Evolutionary conservation across 345 rosid species (phyloP), one percentile per base, ranked within the genome.

Genomic region (Boechera stricta): DNA sequence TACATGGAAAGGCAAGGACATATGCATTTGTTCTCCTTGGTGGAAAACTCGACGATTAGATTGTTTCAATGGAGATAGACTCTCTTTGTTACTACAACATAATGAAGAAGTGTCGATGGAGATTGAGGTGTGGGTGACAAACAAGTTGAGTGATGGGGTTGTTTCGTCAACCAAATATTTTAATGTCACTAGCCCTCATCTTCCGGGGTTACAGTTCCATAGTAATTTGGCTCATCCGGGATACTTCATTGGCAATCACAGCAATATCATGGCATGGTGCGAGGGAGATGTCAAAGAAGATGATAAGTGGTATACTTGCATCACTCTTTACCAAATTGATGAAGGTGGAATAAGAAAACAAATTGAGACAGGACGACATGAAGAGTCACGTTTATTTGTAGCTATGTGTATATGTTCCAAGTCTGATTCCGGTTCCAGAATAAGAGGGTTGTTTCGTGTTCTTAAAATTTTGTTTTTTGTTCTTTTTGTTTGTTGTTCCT

Each of bases 321-420:
- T 55, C 59, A 55, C 35, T 55, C 2, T 54, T 54, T 55, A 55
- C 59, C 35, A 55, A 0, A 55, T 55, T 28, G 59, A 29, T 29
- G n/a, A 12, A 55, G 10, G 36, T 55, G 36, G 59, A 4, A 28
- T 54, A 6, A 54, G 59, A 54, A 28, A 28, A 12, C n/a, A 12
- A 54, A 28, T 2, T 2, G 16, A 54, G 35, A 28, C 33, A 10
- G 32, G 32, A 53, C 32, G 7, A 10, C 6, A 24, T 24, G 15
- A 1, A 45, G 11, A 8, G 0, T 15, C 18, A 5, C 18, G 18
- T 45, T 45, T 54, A 11, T 54, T 28, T 28, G 59, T 54, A 11
- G 59, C 16, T 54, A 54, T 28, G 35, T 28, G 8, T 54, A 54
- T 54, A 54, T 29, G 59, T 54, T 54, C 59, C 59, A 54, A 54